Evolutionary conservation across 352 stramenopile genomes (phyloP).

Genomic region (Phytophthora parvispora): DNA sequence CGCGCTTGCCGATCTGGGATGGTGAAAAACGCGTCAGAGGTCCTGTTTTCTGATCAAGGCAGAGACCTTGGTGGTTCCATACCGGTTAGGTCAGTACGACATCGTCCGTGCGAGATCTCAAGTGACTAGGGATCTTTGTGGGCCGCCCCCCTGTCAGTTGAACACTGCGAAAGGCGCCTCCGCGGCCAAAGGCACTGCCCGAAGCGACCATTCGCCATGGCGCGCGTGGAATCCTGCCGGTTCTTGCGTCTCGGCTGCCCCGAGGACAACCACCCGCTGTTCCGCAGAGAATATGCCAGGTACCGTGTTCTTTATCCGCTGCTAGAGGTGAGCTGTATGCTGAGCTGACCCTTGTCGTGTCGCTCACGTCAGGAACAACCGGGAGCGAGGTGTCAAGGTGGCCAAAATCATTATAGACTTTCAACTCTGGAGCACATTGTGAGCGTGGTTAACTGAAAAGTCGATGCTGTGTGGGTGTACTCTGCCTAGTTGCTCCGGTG

Average conservation of each 20-base stretch:
- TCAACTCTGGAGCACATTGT: no score
- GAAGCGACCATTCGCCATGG: not conserved
- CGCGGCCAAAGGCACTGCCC: no score
- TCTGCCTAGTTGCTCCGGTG: constrained; percentile 24
- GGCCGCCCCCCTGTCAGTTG: no score
- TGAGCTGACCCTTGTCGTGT: not conserved
- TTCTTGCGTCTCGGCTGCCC: not conserved
- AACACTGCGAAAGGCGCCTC: no score
- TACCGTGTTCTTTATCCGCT: not conserved
- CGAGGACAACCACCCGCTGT: not conserved
- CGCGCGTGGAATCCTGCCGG: not conserved
- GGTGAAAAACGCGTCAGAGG: no score
- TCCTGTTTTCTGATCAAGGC: no score
- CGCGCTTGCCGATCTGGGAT: no score
- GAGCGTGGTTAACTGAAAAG: not conserved
- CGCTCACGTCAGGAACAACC: not conserved
- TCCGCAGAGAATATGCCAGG: not conserved
- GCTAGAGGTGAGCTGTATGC: not conserved
- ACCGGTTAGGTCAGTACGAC: no score
- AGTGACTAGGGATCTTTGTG: no score
- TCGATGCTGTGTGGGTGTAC: not conserved
- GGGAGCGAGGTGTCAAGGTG: not conserved
- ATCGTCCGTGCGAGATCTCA: no score
- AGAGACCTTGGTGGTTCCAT: no score
- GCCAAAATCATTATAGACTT: no score